Evolutionary conservation across 768 basidiomycete genomes (phyloP).

Genomic region (Rossbeevera mucosa): DNA sequence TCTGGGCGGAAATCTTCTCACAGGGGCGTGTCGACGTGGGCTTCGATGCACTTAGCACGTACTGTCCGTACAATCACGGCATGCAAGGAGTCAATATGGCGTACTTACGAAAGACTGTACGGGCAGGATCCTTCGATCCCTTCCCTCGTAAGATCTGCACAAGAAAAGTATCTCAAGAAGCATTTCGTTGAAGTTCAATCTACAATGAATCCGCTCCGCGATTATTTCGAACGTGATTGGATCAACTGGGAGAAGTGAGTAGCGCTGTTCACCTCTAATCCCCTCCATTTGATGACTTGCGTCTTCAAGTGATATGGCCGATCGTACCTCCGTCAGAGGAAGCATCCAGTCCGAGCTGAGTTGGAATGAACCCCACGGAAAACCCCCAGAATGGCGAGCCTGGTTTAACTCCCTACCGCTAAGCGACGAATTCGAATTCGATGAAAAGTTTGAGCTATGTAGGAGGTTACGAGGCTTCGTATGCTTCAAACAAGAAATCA

Average conservation of each 20-base stretch:
- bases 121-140: constrained; percentile 38
- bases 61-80: constrained; percentile 51
- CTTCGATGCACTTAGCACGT: constrained; percentile 63
- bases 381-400: constrained; percentile 46
- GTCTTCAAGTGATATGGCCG: constrained; percentile 62
- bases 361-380: constrained; percentile 50
- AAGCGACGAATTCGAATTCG: constrained; percentile 12
- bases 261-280: not conserved
- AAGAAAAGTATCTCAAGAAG: constrained; percentile 25
- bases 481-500: constrained; percentile 38
- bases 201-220: constrained; percentile 38
- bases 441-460: constrained; percentile 32
- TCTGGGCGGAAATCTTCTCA: constrained; percentile 18
- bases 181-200: constrained; percentile 18
- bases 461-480: constrained; percentile 50
- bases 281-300: constrained; percentile 3
- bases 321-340: constrained; percentile 60
- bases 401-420: constrained; percentile 41
- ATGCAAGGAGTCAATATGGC: constrained; percentile 70
- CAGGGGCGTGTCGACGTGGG: constrained; percentile 39
- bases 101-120: constrained; percentile 51
- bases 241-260: constrained; percentile 65
- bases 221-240: constrained; percentile 66
- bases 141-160: constrained; percentile 35
- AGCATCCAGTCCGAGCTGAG: constrained; percentile 41